Base-by-base conservation (phyloP, 169 alveolate genomes). In the Plasmodium cynomolgi region DNA sequence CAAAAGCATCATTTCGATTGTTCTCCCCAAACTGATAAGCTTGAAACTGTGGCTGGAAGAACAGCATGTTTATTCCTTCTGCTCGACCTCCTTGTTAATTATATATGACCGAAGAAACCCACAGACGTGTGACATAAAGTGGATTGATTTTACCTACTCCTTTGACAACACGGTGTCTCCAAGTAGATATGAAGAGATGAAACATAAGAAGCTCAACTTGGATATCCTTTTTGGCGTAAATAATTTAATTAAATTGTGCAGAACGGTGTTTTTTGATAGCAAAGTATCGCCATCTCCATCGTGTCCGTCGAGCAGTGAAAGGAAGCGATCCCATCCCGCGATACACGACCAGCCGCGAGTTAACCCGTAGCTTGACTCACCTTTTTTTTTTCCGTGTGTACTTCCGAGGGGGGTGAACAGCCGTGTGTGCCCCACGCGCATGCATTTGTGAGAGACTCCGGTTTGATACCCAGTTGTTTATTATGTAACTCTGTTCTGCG, bases 131-230 rank as follows among this genome's bases (percentile, higher is more conserved):
- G 94, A 88, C 47, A 26, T 88, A 8, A 88, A 80, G 82, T 88
- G 94, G 94, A 88, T 88, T 37, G 94, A 88, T 79, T 88, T 88
- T 58, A 88, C 94, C 4, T 88, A 88, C 29, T 77, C 94, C 17
- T 88, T 88, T 79, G 81, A 71, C 41, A 33, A 77, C 44, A 9
- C 23, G 3, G 29, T 34, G 20, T 34, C 31, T n/a, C 41, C 73
- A 6, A 71, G 31, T 9, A 77, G 68, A 13, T 54, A 20, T 2
- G 62, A 50, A 13, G 15, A 26, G 20, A n/a, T 50, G 77, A 62
- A 62, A 20, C 58, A 58, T 33, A 23, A 29, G 37, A 88, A 37
- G 33, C 41, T 33, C 1, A 88, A 88, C n/a, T 8, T 58, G 29
- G 94, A 88, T 26, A 88, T 88, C 29, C 6, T 88, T 79, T 79